phyloP scores from a whole-genome alignment of 352 stramenopile genomes.

The Globisporangium abappressorium region DNA sequence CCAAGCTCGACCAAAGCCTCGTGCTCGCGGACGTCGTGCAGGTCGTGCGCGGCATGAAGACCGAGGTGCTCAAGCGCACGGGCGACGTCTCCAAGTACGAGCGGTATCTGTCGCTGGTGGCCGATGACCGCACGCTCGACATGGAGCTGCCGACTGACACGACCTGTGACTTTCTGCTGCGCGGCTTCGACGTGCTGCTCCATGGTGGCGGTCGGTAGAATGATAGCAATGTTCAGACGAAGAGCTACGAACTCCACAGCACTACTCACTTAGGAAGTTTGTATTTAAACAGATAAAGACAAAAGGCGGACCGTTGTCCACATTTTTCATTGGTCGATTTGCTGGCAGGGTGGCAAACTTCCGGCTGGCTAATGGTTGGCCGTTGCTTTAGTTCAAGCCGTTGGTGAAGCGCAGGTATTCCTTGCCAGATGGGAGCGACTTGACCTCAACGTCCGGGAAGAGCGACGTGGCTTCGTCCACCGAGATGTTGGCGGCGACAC shows the following conservation, averaged over 20 bases:
- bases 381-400: constrained; percentile 1
- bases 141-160: constrained; percentile 55
- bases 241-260: not conserved
- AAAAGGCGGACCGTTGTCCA: not conserved
- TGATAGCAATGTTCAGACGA: not conserved
- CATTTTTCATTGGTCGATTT: not conserved
- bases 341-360: not conserved
- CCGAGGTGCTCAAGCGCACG: constrained; percentile 70
- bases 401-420: constrained; percentile 75
- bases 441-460: constrained; percentile 58
- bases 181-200: constrained; percentile 58
- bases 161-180: constrained; percentile 52
- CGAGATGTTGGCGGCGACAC: constrained; percentile 59
- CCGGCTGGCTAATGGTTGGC: not conserved
- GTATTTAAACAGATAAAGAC: constrained; percentile 13
- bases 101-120: constrained; percentile 72
- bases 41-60: constrained; percentile 77
- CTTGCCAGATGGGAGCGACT: constrained; percentile 72
- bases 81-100: constrained; percentile 64
- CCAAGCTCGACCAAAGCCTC: constrained; percentile 71
- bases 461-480: constrained; percentile 54
- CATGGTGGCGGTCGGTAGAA: constrained; percentile 13
- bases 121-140: constrained; percentile 65
- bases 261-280: constrained; percentile 9
- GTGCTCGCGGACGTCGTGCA: constrained; percentile 63